These are phyloP conservation scores for Fusarium sp. DNA, from an alignment of 2,329 filamentous ascomycete species.

Conservation along the genomic window DNA sequence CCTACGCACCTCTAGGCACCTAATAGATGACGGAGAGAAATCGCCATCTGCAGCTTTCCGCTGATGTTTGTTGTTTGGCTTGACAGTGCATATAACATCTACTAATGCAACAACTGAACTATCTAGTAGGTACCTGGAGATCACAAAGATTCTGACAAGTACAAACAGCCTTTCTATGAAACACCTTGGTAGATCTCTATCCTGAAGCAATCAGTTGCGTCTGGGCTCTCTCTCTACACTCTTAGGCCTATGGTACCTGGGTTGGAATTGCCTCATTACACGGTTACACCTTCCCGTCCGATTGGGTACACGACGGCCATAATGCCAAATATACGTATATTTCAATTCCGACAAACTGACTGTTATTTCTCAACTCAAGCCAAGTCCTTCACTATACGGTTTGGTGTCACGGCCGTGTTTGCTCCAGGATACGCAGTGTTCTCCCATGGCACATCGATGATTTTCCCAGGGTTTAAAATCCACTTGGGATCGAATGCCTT, in stretches of 20 bases:
- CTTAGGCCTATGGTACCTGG: no score
- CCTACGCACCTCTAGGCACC: neutral
- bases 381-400: constrained; percentile 26
- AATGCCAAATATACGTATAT: neutral
- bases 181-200: no score
- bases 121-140: no score
- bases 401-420: constrained; percentile 43
- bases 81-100: neutral
- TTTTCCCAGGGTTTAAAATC: constrained; percentile 94
- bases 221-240: no score
- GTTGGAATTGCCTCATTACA: neutral
- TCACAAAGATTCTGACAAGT: no score
- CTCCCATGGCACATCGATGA: constrained; percentile 75
- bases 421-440: constrained; percentile 37
- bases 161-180: no score
- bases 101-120: neutral
- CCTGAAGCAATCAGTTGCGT: no score
- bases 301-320: neutral
- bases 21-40: neutral
- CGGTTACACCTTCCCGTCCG: neutral
- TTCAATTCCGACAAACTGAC: neutral
- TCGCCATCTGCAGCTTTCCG: constrained; percentile 10
- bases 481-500: constrained; percentile 84
- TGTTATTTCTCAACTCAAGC: neutral
- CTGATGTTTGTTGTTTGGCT: constrained; percentile 4